Evolutionary conservation across 768 basidiomycete genomes (phyloP).

Genomic region (Kwoniella sp.): DNA sequence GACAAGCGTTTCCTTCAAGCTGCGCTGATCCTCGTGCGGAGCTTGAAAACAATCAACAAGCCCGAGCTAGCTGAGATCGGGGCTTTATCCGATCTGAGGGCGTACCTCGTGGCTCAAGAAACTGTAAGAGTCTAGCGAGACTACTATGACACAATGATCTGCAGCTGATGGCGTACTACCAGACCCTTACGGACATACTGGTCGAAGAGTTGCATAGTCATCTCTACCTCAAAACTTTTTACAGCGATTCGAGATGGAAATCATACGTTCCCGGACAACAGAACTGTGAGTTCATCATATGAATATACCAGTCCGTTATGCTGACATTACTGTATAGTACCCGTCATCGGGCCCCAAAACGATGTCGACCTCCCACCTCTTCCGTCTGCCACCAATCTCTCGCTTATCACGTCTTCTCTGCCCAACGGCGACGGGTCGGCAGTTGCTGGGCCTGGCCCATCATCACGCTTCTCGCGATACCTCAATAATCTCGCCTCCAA

Average conservation of each 20-base stretch:
- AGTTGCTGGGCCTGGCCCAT: slow-evolving; percentile 22
- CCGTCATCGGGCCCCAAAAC: slow-evolving; percentile 42
- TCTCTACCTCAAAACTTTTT: slow-evolving; percentile 94
- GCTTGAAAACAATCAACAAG: slow-evolving; percentile 86
- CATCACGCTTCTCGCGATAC: slow-evolving; percentile 56
- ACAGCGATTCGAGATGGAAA: slow-evolving; percentile 91
- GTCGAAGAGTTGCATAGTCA: slow-evolving; percentile 95
- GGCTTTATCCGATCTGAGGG: slow-evolving; percentile 83
- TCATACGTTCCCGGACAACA: slow-evolving; percentile 79
- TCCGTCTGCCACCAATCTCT: slow-evolving; percentile 15
- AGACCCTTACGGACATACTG: slow-evolving; percentile 90
- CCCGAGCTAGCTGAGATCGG: slow-evolving; percentile 92
- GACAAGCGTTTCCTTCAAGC: slow-evolving; percentile 92
- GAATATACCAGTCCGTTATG: background rate
- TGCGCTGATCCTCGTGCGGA: slow-evolving; percentile 79
- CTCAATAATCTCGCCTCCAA: slow-evolving; percentile 53
- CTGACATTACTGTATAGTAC: slow-evolving; percentile 26
- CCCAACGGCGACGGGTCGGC: slow-evolving; percentile 19
- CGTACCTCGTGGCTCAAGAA: slow-evolving; percentile 84
- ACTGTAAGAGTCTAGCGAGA: no score
- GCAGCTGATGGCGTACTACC: slow-evolving; percentile 8
- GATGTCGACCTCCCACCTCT: slow-evolving; percentile 24
- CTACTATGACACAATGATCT: slow-evolving; percentile 30
- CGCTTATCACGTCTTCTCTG: slow-evolving; percentile 11
- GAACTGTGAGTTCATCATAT: slow-evolving; percentile 62